Base-by-base conservation (phyloP, 2,329 filamentous ascomycete genomes). In the Aspergillus oerlinghausenensis region DNA sequence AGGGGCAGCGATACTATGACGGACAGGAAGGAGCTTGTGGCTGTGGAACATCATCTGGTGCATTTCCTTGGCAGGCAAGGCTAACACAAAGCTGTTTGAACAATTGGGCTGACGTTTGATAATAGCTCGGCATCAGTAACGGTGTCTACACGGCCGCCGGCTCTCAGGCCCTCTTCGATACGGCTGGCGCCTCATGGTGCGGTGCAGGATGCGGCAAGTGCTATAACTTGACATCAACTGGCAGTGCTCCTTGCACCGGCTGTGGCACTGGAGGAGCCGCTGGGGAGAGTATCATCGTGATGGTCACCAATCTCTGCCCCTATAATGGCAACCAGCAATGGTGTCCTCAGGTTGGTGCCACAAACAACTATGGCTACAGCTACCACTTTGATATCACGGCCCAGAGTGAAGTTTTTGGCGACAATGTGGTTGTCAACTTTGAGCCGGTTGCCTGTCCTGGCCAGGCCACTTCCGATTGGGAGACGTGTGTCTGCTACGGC, bases 331-430 rank as follows among this genome's bases (percentile, higher is more conserved):
- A 74, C 49, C 63, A 65, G 49, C 58, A 66, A 58, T 75, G 73
- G 73, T 75, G 73, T 56, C 67, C 71, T 3, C 51, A 53, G n/a
- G 58, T 64, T 7, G 68, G 65, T n/a, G 62, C 54, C 19, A 66
- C 57, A 3, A 74, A 74, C 51, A 29, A 68, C 3, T 73, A 73
- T 55, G 70, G 71, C 3, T 74, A 68, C 59, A 60, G 58, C 49
- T 73, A 73, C 53, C 70, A 73, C 59, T 75, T 74, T 53, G 72
- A 74, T 60, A 73, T 75, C 54, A 71, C 69, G 65, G 66, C 70
- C 19, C 32, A 66, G 58, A 67, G 58, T 29, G 60, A 66, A 52
- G 57, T 73, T 7, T 66, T 73, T 49, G 71, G 70, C 8, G 67
- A 73, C 49, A 74, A 74, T 52, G 58, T 63, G 1, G 63, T 74